Conservation (phyloP, 768 basidiomycete species). For the Hortiboletus flavorubellus region DNA sequence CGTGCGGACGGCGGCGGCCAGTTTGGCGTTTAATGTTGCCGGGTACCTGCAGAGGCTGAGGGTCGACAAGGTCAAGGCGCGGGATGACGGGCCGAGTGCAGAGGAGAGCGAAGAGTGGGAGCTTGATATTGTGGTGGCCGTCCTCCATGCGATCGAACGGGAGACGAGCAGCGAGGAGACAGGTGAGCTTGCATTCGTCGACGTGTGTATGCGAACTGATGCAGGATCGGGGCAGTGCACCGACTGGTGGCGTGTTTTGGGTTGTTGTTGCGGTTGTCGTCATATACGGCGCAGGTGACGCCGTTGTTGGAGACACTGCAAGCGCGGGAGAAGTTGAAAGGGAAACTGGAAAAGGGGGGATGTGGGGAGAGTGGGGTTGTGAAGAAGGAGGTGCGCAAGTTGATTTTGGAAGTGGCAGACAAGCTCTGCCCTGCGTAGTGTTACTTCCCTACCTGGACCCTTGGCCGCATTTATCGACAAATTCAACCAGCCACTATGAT, state of each 20-base stretch:
- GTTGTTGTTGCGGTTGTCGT: slow-evolving; percentile 71
- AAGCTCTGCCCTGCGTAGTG: slow-evolving; percentile 32
- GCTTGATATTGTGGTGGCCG: slow-evolving; percentile 75
- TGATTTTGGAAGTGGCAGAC: slow-evolving; percentile 62
- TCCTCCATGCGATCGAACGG: slow-evolving; percentile 73
- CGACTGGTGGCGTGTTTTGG: slow-evolving; percentile 78
- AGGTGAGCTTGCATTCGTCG: slow-evolving; percentile 45
- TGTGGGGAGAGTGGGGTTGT: slow-evolving; percentile 47
- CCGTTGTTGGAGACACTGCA: slow-evolving; percentile 72
- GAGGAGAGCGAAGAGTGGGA: slow-evolving; percentile 79
- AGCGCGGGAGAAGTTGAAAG: slow-evolving; percentile 49
- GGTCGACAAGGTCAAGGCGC: slow-evolving; percentile 40
- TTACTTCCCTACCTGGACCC: too few relatives aligned
- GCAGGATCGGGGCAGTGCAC: slow-evolving; percentile 52
- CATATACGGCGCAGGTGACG: slow-evolving; percentile 55
- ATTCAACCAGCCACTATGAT: too few relatives aligned
- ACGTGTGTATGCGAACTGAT: neutral
- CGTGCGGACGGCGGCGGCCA: slow-evolving; percentile 78
- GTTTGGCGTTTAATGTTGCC: slow-evolving; percentile 74
- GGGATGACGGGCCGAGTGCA: slow-evolving; percentile 34
- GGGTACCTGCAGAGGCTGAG: slow-evolving; percentile 62
- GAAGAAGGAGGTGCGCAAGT: slow-evolving; percentile 63
- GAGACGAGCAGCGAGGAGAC: slow-evolving; percentile 78
- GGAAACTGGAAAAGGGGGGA: slow-evolving; percentile 55
- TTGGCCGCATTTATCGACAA: too few relatives aligned